Evolutionary conservation across 306 rosid species (phyloP).

Genomic region (Prunus mongolica): DNA sequence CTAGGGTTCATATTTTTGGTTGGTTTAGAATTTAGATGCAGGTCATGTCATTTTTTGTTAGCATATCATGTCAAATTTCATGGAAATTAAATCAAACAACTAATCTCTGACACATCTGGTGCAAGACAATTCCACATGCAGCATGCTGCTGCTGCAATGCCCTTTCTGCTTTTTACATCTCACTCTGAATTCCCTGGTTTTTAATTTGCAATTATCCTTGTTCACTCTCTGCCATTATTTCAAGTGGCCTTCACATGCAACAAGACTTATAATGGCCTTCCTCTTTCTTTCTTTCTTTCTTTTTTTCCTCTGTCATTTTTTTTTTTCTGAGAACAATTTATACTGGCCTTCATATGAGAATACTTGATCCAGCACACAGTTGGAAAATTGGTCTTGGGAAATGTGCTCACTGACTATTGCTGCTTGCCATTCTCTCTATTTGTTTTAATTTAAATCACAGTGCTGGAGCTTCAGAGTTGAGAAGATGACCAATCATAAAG

Average conservation of each 20-base stretch:
- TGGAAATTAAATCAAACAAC: not conserved
- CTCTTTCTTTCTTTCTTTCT: too few relatives aligned
- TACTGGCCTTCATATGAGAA: not conserved
- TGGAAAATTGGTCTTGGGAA: not conserved
- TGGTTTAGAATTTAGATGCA: too few relatives aligned
- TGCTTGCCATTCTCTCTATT: not conserved
- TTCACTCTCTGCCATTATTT: not conserved
- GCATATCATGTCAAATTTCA: slow-evolving; percentile 1
- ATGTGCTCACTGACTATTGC: not conserved
- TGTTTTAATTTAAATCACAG: not conserved
- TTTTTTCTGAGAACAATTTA: too few relatives aligned
- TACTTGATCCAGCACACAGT: not conserved
- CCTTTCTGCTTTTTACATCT: not conserved
- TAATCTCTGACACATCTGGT: not conserved
- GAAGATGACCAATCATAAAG: slow-evolving; percentile 16
- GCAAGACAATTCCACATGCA: not conserved
- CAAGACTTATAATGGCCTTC: too few relatives aligned
- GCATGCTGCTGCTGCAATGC: slow-evolving; percentile 2
- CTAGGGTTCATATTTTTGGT: too few relatives aligned
- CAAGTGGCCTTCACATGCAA: not conserved
- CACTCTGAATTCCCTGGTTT: not conserved
- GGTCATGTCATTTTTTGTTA: not conserved
- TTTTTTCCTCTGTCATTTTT: too few relatives aligned
- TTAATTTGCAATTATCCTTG: not conserved
- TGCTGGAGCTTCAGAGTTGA: not conserved